Conservation (phyloP, 345 rosid species). For the Salix suchowensis region DNA sequence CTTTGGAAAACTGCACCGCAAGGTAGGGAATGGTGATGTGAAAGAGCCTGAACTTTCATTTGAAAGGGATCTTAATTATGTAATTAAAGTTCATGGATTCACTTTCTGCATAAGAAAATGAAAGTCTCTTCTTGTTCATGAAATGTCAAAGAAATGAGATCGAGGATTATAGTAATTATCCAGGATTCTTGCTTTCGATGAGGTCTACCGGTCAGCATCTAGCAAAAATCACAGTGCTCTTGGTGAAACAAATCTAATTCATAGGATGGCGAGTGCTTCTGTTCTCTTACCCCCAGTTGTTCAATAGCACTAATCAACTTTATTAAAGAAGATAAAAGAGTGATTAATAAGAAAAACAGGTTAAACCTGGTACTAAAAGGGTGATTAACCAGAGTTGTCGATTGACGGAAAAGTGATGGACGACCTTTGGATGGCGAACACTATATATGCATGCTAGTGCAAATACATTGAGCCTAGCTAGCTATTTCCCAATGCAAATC, state of each 20-base stretch:
- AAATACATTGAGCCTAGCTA: background rate
- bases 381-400: background rate
- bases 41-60: slow-evolving; percentile 19
- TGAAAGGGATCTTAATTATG: slow-evolving; percentile 17
- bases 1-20: background rate
- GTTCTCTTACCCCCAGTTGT: background rate
- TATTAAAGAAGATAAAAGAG: background rate
- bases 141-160: slow-evolving; percentile 18
- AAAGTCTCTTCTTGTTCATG: slow-evolving; percentile 14
- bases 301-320: background rate
- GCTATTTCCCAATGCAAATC: background rate
- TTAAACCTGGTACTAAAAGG: background rate
- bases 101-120: slow-evolving; percentile 19
- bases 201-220: background rate
- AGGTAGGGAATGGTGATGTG: slow-evolving; percentile 2
- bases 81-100: slow-evolving; percentile 10
- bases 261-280: background rate
- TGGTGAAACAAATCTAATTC: background rate
- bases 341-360: background rate
- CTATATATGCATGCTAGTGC: background rate
- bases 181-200: background rate
- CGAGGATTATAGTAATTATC: background rate
- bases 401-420: background rate
- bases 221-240: background rate
- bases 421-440: background rate